phyloP scores from a whole-genome alignment of 2,329 filamentous ascomycete genomes.

The Ophiosphaerella korrae region DNA sequence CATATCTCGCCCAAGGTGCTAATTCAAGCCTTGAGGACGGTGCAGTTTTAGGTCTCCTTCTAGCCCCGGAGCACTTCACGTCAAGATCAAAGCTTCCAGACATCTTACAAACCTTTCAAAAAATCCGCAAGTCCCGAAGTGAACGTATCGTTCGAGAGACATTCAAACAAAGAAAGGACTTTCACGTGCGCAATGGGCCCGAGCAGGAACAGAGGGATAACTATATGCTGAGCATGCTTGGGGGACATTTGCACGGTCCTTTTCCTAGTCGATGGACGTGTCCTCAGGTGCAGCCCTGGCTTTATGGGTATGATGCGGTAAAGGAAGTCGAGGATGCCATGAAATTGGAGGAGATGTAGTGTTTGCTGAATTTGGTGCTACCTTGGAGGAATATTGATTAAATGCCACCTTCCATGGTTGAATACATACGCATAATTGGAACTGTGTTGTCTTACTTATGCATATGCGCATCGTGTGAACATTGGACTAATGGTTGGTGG shows the following conservation, averaged over 20 bases:
- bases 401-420: no score
- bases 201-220: slow-evolving; percentile 64
- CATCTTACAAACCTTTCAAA: slow-evolving; percentile 53
- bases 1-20: slow-evolving; percentile 54
- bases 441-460: no score
- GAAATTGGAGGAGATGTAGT: not conserved
- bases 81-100: slow-evolving; percentile 36
- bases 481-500: no score
- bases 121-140: slow-evolving; percentile 54
- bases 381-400: no score
- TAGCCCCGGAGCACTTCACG: slow-evolving; percentile 40
- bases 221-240: slow-evolving; percentile 62
- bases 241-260: slow-evolving; percentile 54
- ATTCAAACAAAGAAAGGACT: slow-evolving; percentile 56
- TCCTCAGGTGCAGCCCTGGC: slow-evolving; percentile 42
- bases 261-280: slow-evolving; percentile 66
- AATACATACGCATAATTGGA: no score
- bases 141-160: slow-evolving; percentile 66
- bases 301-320: slow-evolving; percentile 43
- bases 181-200: slow-evolving; percentile 56
- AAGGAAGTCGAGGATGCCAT: slow-evolving; percentile 34
- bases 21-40: slow-evolving; percentile 72
- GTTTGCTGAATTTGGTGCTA: no score
- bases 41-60: slow-evolving; percentile 64
- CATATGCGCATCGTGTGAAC: no score